Evolutionary conservation across 164 flowering plant genomes (phyloP), one percentile per base, ranked within the genome.

Genomic region (Kingdonia uniflora): DNA sequence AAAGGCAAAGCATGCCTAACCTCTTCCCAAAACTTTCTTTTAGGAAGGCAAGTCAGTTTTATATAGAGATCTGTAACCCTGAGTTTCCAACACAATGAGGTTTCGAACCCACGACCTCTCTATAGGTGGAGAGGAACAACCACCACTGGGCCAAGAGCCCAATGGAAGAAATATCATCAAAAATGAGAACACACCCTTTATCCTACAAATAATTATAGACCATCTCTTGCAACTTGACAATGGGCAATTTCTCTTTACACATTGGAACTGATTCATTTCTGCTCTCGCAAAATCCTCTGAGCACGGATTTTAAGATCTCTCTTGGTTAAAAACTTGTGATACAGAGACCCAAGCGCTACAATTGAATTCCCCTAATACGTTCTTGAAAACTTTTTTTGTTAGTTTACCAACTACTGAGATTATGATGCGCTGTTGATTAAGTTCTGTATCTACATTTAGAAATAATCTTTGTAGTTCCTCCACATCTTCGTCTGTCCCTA

Each of bases 111-210:
- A n/a, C n/a, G n/a, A n/a, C n/a, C n/a, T n/a, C n/a, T n/a, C n/a
- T n/a, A n/a, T n/a, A n/a, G n/a, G n/a, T n/a, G n/a, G n/a, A n/a
- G n/a, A n/a, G n/a, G n/a, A n/a, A n/a, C n/a, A n/a, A 15, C 23
- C 22, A 52, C 50, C 57, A 61, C 67, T n/a, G n/a, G n/a, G n/a
- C n/a, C n/a, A n/a, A n/a, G n/a, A n/a, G n/a, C n/a, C n/a, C n/a
- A n/a, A n/a, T n/a, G n/a, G n/a, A n/a, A n/a, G n/a, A 63, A 11
- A 63, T 46, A 45, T 63, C 67, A 63, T 63, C 67, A 39, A 63
- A 38, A 10, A 64, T 54, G 5, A 64, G 49, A 17, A 64, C 13
- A 24, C 52, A 64, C 49, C 45, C 46, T 54, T 53, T 64, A 19
- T 33, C 47, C 24, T 64, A 49, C 43, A 64, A 19, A 43, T 64